Evolutionary conservation across 2,329 filamentous ascomycete genomes (phyloP).

Genomic region (Dryadomyces sulphureus): DNA sequence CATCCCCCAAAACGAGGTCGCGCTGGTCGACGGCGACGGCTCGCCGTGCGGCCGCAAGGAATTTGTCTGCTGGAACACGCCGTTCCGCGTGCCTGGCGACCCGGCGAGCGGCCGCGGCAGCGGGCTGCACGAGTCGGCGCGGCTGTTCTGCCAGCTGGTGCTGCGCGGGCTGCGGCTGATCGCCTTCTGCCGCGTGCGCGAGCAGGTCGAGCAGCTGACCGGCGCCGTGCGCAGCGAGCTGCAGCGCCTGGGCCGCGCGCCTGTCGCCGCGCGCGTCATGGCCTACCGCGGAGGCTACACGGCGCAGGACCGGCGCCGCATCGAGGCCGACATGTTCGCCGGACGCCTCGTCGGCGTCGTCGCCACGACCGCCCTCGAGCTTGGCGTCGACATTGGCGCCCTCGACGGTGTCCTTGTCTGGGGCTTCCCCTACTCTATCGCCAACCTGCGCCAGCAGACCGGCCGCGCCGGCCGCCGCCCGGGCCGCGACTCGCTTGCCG

Average conservation of each 20-base stretch:
- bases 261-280: constrained; percentile 73
- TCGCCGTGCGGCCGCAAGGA: constrained; percentile 88
- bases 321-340: constrained; percentile 94
- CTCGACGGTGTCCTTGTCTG: constrained; percentile 88
- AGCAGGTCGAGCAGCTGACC: constrained; percentile 75
- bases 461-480: constrained; percentile 78
- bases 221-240: constrained; percentile 69
- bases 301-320: constrained; percentile 70
- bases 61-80: constrained; percentile 96
- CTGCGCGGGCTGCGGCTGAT: constrained; percentile 82
- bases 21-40: constrained; percentile 77
- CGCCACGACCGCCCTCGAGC: constrained; percentile 80
- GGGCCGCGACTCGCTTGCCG: constrained; percentile 84
- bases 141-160: constrained; percentile 80
- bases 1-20: constrained; percentile 37
- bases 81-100: constrained; percentile 72
- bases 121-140: constrained; percentile 71
- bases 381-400: constrained; percentile 90
- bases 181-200: constrained; percentile 78
- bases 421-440: constrained; percentile 90
- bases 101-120: constrained; percentile 75
- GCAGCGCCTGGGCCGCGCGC: constrained; percentile 52
- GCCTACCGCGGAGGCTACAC: constrained; percentile 93
- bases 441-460: constrained; percentile 87
- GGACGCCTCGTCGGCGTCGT: constrained; percentile 87